Evolutionary conservation across 2,329 filamentous ascomycete genomes (phyloP), one percentile per base, ranked within the genome.

Genomic region (Zymoseptoria pseudotritici): DNA sequence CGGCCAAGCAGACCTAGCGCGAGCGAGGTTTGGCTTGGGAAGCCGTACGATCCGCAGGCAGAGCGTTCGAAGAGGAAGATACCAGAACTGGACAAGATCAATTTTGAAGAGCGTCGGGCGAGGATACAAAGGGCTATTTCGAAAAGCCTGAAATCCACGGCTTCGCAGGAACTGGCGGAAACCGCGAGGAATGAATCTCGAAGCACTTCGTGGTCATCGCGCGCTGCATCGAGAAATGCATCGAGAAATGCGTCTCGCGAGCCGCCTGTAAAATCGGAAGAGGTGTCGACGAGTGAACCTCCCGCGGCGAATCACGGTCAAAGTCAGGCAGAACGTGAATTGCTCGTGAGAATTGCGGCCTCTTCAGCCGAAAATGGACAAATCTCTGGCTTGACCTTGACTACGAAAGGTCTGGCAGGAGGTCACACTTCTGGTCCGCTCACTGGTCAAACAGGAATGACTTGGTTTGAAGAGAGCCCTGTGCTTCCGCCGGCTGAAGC

Each of bases 71-170:
- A 71, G 61, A 76, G 76, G 63, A 78, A 76, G 64, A 78, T 83
- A 36, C 82, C 82, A n/a, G 82, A 85, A 68, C 68, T 92, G 60
- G 87, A 87, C 1, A 87, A 88, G 61, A 89, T 95, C 56, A 90
- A 96, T 74, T 94, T 95, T 71, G 90, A 88, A 61, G 89, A 90
- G 66, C 83, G 90, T 55, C 83, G 91, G 67, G 87, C 91, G 70
- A 86, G 86, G 62, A 95, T 96, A 68, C 88, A 92, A 67, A 84
- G 91, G 59, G 91, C 90, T 13, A 93, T 95, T 73, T 92, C 86
- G 67, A 90, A 89, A 71, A 90, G 88, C n/a, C 86, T 94, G 54
- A 83, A 87, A 63, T 88, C 90, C 70, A 88, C 67, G 70, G 61
- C 65, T 53, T 68, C 75, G 58, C 68, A 73, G 64, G 86, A 89